These are phyloP conservation scores for Mangifera indica DNA, from an alignment of 345 rosid species.

Conservation along the genomic window DNA sequence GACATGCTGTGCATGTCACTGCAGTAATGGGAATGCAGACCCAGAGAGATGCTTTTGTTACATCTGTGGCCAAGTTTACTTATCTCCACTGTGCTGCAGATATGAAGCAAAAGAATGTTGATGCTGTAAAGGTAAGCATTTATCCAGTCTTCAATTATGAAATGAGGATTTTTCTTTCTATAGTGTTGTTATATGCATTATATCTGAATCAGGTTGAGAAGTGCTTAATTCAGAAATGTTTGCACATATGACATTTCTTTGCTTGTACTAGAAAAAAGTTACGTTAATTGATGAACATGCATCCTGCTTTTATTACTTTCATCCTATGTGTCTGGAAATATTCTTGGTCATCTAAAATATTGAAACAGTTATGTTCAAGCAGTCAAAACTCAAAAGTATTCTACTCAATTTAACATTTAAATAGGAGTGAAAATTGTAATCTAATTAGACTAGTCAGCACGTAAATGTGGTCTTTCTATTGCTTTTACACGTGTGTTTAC, in stretches of 20 bases:
- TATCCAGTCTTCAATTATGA: background rate
- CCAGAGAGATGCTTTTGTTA: conserved; percentile 97
- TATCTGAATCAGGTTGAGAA: no score
- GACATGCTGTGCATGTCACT: conserved; percentile 85
- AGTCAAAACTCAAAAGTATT: background rate
- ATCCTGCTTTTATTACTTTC: background rate
- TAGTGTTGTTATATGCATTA: background rate
- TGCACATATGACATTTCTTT: conserved; percentile 1
- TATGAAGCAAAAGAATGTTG: conserved; percentile 97
- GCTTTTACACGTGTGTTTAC: conserved; percentile 7
- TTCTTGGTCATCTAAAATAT: background rate
- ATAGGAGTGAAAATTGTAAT: background rate
- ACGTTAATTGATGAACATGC: background rate
- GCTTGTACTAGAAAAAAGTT: background rate
- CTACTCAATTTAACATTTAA: conserved; percentile 1
- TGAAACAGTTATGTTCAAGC: background rate
- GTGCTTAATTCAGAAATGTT: background rate
- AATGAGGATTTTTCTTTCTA: conserved; percentile 1
- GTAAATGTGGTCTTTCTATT: conserved; percentile 10
- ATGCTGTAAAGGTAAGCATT: conserved; percentile 82
- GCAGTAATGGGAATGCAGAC: conserved; percentile 97
- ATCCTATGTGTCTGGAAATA: conserved; percentile 5
- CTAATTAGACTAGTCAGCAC: background rate
- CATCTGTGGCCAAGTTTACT: conserved; percentile 93
- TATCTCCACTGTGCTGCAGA: conserved; percentile 90